Conservation (phyloP, 805 yeast genomes). For the Saccharomycopsis oosterbeekiorum region DNA sequence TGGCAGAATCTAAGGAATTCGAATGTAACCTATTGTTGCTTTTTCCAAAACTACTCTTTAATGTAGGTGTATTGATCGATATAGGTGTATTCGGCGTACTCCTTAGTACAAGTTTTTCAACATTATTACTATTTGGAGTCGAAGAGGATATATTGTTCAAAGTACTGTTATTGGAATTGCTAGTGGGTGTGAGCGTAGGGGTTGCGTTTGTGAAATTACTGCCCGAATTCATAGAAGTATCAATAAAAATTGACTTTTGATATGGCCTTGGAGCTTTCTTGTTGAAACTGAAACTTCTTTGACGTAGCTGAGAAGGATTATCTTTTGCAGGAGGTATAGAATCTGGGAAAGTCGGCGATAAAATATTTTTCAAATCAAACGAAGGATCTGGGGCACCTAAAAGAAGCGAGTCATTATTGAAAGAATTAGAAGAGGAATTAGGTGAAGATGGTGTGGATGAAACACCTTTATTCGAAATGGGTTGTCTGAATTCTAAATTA, state of each 20-base stretch:
- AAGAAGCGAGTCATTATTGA: slow-evolving; percentile 10
- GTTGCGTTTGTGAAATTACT: neutral
- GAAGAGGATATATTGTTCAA: neutral
- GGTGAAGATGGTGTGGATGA: neutral
- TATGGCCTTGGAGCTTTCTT: neutral
- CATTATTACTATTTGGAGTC: slow-evolving; percentile 2
- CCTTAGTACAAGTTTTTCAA: neutral
- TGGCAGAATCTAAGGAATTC: slow-evolving; percentile 13
- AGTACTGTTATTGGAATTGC: neutral
- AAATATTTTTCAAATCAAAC: slow-evolving; percentile 8
- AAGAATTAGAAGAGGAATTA: neutral
- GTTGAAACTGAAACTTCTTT: neutral
- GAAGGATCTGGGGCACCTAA: neutral
- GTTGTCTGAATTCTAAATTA: neutral
- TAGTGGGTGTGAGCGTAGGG: neutral
- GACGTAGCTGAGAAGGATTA: slow-evolving; percentile 10
- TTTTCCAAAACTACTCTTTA: neutral
- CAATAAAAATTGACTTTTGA: neutral
- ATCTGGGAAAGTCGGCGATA: slow-evolving; percentile 16
- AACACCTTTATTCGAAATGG: neutral
- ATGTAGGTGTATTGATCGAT: slow-evolving; percentile 7
- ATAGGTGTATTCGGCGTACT: slow-evolving; percentile 1
- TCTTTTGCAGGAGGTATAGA: slow-evolving; percentile 17
- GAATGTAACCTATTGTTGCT: slow-evolving; percentile 11
- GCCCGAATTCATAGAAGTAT: neutral